Percentiles rank a stretch among this genome's conserved stretches.
These are phyloP conservation scores for Linaria vulgaris DNA, from an alignment of 257 asterid genomes.

Conservation along the genomic window DNA sequence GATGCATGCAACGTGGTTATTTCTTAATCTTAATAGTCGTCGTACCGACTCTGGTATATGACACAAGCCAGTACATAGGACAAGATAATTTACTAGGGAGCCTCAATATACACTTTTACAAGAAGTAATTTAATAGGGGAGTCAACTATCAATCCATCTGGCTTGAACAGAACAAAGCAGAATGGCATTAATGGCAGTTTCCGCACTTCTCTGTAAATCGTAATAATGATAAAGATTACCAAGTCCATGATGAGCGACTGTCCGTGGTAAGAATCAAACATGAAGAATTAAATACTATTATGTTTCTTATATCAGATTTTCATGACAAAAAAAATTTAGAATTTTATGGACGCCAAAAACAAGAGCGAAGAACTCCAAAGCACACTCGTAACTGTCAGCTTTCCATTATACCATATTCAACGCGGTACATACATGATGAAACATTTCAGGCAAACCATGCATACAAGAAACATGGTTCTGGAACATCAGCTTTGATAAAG, in stretches of 20 bases:
- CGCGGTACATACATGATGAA: conserved; percentile 12
- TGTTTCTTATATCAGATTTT: not conserved
- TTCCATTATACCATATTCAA: not conserved
- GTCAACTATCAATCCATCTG: not conserved
- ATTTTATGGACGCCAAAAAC: not conserved
- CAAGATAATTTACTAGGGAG: not conserved
- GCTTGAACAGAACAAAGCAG: not conserved
- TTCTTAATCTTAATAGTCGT: conserved; percentile 24
- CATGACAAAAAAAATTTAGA: not conserved
- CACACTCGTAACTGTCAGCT: conserved; percentile 3
- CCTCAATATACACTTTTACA: not conserved
- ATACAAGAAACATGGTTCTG: conserved; percentile 10
- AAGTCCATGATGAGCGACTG: conserved; percentile 2
- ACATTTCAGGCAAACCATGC: conserved; percentile 14
- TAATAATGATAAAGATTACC: no score
- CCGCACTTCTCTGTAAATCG: no score
- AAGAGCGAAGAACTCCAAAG: conserved; percentile 8
- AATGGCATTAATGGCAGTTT: not conserved
- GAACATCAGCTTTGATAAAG: not conserved
- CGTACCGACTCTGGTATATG: conserved; percentile 22
- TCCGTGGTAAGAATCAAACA: not conserved
- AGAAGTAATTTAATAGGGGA: not conserved
- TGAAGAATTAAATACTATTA: not conserved
- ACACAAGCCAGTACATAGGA: conserved; percentile 7
- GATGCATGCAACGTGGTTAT: conserved; percentile 31